These are phyloP conservation scores for Hyaloscypha finlandica DNA, from an alignment of 495 filamentous ascomycete species.

Conservation along the genomic window DNA sequence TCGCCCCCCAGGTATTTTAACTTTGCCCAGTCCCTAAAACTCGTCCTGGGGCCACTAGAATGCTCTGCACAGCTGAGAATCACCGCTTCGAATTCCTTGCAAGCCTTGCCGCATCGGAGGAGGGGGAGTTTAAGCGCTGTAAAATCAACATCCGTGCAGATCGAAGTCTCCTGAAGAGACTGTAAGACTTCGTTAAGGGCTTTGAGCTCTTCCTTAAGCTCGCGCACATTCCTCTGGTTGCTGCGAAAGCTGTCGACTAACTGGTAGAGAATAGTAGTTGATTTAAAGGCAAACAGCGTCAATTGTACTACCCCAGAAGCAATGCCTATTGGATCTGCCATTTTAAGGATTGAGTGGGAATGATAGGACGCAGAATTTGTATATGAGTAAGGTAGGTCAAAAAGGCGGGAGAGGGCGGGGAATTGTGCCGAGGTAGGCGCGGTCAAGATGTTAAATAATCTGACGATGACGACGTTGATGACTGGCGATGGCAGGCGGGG, in stretches of 20 bases:
- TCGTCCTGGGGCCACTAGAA: slow-evolving; percentile 31
- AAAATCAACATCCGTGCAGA: slow-evolving; percentile 25
- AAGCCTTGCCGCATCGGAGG: slow-evolving; percentile 35
- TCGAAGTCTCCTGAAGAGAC: slow-evolving; percentile 37
- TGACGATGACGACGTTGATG: too few species aligned
- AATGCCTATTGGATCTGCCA: slow-evolving; percentile 25
- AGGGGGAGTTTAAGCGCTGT: slow-evolving; percentile 33
- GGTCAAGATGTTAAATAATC: too few species aligned
- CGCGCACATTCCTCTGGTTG: slow-evolving; percentile 41
- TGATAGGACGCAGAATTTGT: background rate
- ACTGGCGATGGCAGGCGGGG: too few species aligned
- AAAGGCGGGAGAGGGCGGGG: background rate
- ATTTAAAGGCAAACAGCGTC: slow-evolving; percentile 43
- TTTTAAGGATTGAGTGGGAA: background rate
- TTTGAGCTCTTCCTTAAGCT: slow-evolving; percentile 45
- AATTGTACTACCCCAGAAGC: slow-evolving; percentile 27
- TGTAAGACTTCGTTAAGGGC: slow-evolving; percentile 41
- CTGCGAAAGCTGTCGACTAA: slow-evolving; percentile 43
- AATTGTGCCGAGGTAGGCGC: too few species aligned
- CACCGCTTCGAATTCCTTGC: slow-evolving; percentile 35
- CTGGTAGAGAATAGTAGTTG: slow-evolving; percentile 41
- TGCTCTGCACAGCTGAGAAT: slow-evolving; percentile 33
- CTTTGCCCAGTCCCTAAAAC: slow-evolving; percentile 39
- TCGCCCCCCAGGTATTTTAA: slow-evolving; percentile 36
- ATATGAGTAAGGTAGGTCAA: background rate